phyloP scores from a whole-genome alignment of 805 yeast species.

The Metahyphopichia silvanorum region DNA sequence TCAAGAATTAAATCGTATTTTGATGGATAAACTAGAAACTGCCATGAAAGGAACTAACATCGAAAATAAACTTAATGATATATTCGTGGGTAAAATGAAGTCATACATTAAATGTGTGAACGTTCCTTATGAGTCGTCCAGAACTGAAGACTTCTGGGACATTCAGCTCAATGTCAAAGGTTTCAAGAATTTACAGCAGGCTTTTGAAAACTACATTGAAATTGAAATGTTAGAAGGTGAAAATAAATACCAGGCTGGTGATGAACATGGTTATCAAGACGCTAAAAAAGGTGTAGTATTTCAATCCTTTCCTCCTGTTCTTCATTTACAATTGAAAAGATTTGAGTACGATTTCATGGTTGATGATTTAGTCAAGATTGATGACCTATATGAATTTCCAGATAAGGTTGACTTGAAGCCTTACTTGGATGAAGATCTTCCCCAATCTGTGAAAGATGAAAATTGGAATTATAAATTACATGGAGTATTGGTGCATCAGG shows the following conservation, averaged over 20 bases:
- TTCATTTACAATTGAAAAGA: slow-evolving; percentile 89
- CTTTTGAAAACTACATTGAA: slow-evolving; percentile 84
- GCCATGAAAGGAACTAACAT: slow-evolving; percentile 88
- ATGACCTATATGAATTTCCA: slow-evolving; percentile 89
- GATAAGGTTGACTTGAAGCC: slow-evolving; percentile 77
- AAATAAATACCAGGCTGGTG: slow-evolving; percentile 88
- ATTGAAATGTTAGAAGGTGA: slow-evolving; percentile 90
- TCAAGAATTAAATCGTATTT: slow-evolving; percentile 89
- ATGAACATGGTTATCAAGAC: slow-evolving; percentile 85
- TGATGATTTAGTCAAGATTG: slow-evolving; percentile 84
- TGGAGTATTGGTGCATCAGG: slow-evolving; percentile 94
- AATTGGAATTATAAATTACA: slow-evolving; percentile 81
- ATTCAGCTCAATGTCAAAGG: slow-evolving; percentile 92
- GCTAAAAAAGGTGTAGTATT: slow-evolving; percentile 96
- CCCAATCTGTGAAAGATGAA: slow-evolving; percentile 40
- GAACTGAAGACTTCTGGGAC: slow-evolving; percentile 97
- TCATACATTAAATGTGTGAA: slow-evolving; percentile 89
- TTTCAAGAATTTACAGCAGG: slow-evolving; percentile 62
- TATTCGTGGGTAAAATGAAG: slow-evolving; percentile 96
- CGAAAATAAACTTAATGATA: slow-evolving; percentile 53
- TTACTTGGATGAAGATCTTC: slow-evolving; percentile 60
- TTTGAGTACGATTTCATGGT: slow-evolving; percentile 91
- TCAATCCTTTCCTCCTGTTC: slow-evolving; percentile 84
- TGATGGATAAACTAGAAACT: slow-evolving; percentile 90
- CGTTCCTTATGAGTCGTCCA: slow-evolving; percentile 88